Base-by-base conservation (phyloP, 2,329 filamentous ascomycete genomes). In the Colletotrichum sp. region DNA sequence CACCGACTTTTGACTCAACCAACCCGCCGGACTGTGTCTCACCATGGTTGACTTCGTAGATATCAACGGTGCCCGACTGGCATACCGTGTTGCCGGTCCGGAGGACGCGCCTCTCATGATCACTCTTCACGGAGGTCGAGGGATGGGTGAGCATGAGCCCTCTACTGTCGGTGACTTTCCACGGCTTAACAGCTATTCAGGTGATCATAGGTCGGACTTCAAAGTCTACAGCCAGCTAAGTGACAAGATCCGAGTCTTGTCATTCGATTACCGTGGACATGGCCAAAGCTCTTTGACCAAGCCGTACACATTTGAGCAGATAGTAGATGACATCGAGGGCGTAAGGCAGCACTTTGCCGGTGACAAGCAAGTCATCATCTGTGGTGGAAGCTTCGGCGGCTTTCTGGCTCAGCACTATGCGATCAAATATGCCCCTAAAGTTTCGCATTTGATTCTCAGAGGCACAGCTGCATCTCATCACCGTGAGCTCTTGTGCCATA, bases 381-480 rank as follows among this genome's bases (percentile, higher is more conserved):
- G 82, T 16, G 84, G 84, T 11, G 85, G 85, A 3, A 85, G 84
- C 71, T 86, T 86, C 60, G 84, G 85, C 12, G 85, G 84, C 1
- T 86, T 83, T 48, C 76, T 86, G 6, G 85, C 85, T 1, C 82
- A 84, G 74, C 82, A 84, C 6, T 86, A 86, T 73, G 83, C 84
- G 15, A 85, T 86, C 71, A 81, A 82, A 34, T 85, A 85, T 66
- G 78, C 82, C 1, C 39, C 79, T 1, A 73, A 79, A 3, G 80
- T 85, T 1, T 80, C 80, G 8, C 79, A 83, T 66, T 68, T 86
- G 61, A 81, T 86, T 28, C 79, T 86, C 6, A 78, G 85, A 12
- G 85, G 84, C 4, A 85, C 84, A 2, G 84, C 84, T 3, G 78
- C 84, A 7, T 83, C 84, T 72, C 84, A 86, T 73, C 84, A 84